Conservation (phyloP, 2,329 filamentous ascomycete species). For the Ceratocystis lukuohia region DNA sequence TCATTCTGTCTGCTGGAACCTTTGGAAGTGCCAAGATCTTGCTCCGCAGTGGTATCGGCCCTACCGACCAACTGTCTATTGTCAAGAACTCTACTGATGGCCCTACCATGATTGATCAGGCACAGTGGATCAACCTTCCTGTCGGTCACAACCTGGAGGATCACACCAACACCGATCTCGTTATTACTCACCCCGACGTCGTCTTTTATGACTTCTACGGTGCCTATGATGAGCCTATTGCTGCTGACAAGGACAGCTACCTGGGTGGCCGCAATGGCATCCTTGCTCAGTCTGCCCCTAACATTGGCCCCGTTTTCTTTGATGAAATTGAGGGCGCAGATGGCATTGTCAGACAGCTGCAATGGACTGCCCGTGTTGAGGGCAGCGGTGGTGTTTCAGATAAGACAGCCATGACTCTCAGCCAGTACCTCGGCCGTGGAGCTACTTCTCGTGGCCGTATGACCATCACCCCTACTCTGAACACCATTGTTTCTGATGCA, state of each 20-base stretch:
- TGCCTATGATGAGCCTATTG: slow-evolving; percentile 40
- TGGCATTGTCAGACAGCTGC: slow-evolving; percentile 47
- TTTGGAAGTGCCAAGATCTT: slow-evolving; percentile 59
- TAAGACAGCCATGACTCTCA: slow-evolving; percentile 36
- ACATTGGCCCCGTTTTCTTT: slow-evolving; percentile 44
- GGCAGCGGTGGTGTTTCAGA: slow-evolving; percentile 33
- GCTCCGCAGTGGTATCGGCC: slow-evolving; percentile 54
- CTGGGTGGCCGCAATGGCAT: slow-evolving; percentile 40
- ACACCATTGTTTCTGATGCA: slow-evolving; percentile 43
- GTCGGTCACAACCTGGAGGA: slow-evolving; percentile 48
- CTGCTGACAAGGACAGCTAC: slow-evolving; percentile 32
- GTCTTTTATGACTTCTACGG: slow-evolving; percentile 52
- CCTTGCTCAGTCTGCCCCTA: slow-evolving; percentile 50
- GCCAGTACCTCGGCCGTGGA: slow-evolving; percentile 51
- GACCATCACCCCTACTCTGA: slow-evolving; percentile 44
- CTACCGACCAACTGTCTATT: slow-evolving; percentile 42
- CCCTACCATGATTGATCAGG: slow-evolving; percentile 36
- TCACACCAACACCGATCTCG: slow-evolving; percentile 39
- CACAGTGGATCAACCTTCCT: slow-evolving; percentile 43
- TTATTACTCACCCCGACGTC: slow-evolving; percentile 32
- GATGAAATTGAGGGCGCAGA: slow-evolving; percentile 45
- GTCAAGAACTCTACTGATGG: slow-evolving; percentile 39
- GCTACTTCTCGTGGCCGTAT: slow-evolving; percentile 47
- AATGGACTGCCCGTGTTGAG: slow-evolving; percentile 54
- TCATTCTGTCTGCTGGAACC: slow-evolving; percentile 54